Conservation (phyloP, 1,139 yeast species). For the Blastobotrys arbuscula region DNA sequence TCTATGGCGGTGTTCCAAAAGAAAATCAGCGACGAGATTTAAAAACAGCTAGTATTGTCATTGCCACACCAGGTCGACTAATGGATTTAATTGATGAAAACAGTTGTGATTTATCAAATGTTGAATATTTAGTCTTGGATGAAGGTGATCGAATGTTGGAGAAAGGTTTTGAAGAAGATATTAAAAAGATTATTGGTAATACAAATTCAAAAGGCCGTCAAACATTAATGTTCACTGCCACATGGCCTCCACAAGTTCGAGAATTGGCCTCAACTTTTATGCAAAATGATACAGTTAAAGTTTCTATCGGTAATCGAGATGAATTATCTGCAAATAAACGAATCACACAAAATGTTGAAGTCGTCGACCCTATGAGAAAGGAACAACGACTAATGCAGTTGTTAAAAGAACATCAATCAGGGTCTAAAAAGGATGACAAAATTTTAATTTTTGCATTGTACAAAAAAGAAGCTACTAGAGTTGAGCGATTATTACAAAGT, state of each 20-base stretch:
- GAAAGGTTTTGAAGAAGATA: slow-evolving; percentile 95
- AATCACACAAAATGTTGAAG: slow-evolving; percentile 91
- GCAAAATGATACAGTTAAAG: slow-evolving; percentile 64
- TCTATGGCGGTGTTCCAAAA: slow-evolving; percentile 97
- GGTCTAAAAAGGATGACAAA: slow-evolving; percentile 59
- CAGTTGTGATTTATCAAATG: slow-evolving; percentile 59
- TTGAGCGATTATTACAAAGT: slow-evolving; percentile 67
- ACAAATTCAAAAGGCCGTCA: slow-evolving; percentile 52
- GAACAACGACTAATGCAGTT: slow-evolving; percentile 70
- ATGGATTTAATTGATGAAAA: slow-evolving; percentile 90
- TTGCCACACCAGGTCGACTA: slow-evolving; percentile 97
- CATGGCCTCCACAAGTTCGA: slow-evolving; percentile 91
- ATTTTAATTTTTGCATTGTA: slow-evolving; percentile 88
- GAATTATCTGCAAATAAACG: slow-evolving; percentile 92
- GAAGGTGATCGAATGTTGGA: slow-evolving; percentile 99
- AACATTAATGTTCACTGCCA: slow-evolving; percentile 85
- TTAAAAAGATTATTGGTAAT: slow-evolving; percentile 66
- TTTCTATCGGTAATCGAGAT: slow-evolving; percentile 89
- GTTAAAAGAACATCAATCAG: slow-evolving; percentile 68
- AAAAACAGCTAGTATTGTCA: slow-evolving; percentile 64
- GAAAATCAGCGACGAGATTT: slow-evolving; percentile 77
- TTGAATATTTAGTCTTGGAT: slow-evolving; percentile 80
- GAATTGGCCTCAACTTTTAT: slow-evolving; percentile 85
- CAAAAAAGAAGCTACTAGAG: slow-evolving; percentile 92
- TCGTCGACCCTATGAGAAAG: slow-evolving; percentile 75